Evolutionary conservation across 2,329 filamentous ascomycete species (phyloP), one percentile per base, ranked within the genome.

Genomic region (Xylaria hypoxylon): DNA sequence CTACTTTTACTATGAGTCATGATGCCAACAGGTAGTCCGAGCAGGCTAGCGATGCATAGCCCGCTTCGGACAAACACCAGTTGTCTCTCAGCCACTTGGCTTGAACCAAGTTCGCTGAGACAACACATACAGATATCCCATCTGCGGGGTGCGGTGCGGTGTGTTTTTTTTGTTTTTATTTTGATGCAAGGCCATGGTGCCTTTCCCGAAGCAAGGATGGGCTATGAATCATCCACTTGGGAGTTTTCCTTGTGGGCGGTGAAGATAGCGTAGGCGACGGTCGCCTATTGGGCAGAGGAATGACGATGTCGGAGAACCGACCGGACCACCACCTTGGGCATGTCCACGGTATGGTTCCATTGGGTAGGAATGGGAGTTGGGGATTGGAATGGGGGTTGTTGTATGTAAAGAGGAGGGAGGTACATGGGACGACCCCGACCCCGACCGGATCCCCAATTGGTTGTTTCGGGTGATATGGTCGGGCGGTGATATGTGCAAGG

Each of bases 321-420:
- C 51, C 55, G 65, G 66, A 66, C 61, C 56, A 62, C 40, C 52
- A 55, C 61, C 59, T 53, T 64, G 56, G 66, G 64, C 44, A 58
- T 56, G 48, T 52, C 33, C 45, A 11, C 51, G 38, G 58, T 33
- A 55, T 28, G 55, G 62, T 24, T 19, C 60, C 63, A 68, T 68
- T 68, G 64, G 67, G 67, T 59, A 67, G 67, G 56, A 67, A 68
- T 64, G 50, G 56, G 1, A 35, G 44, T 66, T 58, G 51, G 62
- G 40, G 61, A 33, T 5, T 24, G 11, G 58, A n/a, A 38, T 44
- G 38, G 52, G 45, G 51, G 42, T 42, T 40, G 51, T 38, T 42
- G 22, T 22, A 48, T 50, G 22, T 6, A 40, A 50, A 55, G 52
- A 57, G 51, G 50, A 55, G 35, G 42, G 24, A 47, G 28, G 24